phyloP scores from a whole-genome alignment of 305 asterid species.

The Rubia occidens region DNA sequence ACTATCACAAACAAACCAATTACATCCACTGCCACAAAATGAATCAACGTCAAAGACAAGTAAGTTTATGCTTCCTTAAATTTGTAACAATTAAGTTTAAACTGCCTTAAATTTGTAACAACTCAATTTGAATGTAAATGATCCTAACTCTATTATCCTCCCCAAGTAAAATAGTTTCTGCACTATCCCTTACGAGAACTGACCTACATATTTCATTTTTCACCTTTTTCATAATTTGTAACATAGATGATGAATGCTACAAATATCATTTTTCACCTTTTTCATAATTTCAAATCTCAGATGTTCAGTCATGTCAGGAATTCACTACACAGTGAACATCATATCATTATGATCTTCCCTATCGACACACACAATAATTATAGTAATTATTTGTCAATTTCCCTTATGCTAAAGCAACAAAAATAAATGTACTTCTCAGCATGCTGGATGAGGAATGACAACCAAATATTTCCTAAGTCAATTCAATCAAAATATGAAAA shows the following conservation, averaged over 20 bases:
- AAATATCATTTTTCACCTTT: no score
- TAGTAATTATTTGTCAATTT: not conserved
- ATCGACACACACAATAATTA: not conserved
- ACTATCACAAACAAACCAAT: no score
- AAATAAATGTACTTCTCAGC: not conserved
- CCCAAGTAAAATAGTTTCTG: no score
- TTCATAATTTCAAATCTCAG: not conserved
- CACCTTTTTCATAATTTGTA: constrained; percentile 12
- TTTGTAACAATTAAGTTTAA: no score
- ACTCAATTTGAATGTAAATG: no score
- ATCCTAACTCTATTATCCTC: no score
- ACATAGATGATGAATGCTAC: not conserved
- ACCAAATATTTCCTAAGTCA: constrained; percentile 2
- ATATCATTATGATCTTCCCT: not conserved
- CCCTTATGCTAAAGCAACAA: not conserved
- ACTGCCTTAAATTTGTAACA: no score
- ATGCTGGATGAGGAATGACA: constrained; percentile 15
- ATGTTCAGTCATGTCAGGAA: not conserved
- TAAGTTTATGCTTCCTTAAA: no score
- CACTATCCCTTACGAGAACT: no score
- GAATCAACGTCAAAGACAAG: no score
- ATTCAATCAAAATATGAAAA: not conserved
- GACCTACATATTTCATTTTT: no score
- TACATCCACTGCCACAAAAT: no score
- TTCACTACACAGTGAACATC: not conserved